A percentile compares a stretch with the other conserved stretches of the same genome.
Evolutionary conservation across 495 filamentous ascomycete genomes (phyloP).

Genomic region (Penicillium mononematosum): DNA sequence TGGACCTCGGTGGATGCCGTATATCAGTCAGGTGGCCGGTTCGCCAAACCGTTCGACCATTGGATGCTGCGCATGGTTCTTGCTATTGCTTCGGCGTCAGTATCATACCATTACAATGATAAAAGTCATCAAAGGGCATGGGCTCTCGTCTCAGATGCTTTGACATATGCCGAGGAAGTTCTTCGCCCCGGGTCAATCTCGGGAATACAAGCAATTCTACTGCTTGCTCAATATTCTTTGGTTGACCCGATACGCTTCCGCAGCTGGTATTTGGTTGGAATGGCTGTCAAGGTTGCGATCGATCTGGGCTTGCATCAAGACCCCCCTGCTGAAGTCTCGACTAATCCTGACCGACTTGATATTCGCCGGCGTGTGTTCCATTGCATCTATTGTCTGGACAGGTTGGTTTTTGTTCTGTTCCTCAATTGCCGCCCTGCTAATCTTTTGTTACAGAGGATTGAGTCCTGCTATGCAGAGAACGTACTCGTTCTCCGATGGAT

Average conservation of each 20-base stretch:
- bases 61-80: conserved; percentile 89
- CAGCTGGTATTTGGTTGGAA: conserved; percentile 85
- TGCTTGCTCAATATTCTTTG: conserved; percentile 84
- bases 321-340: conserved; percentile 61
- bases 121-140: conserved; percentile 61
- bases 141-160: conserved; percentile 64
- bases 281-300: conserved; percentile 77
- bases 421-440: conserved; percentile 6
- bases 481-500: conserved; percentile 89
- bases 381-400: conserved; percentile 81
- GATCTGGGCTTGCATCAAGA: conserved; percentile 92
- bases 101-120: conserved; percentile 67
- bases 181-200: conserved; percentile 76
- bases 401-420: conserved; percentile 48
- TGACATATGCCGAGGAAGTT: conserved; percentile 74
- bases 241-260: conserved; percentile 86
- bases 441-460: conserved; percentile 57
- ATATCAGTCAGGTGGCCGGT: conserved; percentile 61
- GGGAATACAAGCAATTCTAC: conserved; percentile 79
- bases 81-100: conserved; percentile 70
- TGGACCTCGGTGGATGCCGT: conserved; percentile 75
- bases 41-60: conserved; percentile 69
- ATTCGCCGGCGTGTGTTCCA: conserved; percentile 77
- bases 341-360: conserved; percentile 64
- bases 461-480: conserved; percentile 75